Percentiles rank a stretch among this genome's conserved stretches.
phyloP scores from a whole-genome alignment of 306 rosid genomes.

The Rosa rugosa region DNA sequence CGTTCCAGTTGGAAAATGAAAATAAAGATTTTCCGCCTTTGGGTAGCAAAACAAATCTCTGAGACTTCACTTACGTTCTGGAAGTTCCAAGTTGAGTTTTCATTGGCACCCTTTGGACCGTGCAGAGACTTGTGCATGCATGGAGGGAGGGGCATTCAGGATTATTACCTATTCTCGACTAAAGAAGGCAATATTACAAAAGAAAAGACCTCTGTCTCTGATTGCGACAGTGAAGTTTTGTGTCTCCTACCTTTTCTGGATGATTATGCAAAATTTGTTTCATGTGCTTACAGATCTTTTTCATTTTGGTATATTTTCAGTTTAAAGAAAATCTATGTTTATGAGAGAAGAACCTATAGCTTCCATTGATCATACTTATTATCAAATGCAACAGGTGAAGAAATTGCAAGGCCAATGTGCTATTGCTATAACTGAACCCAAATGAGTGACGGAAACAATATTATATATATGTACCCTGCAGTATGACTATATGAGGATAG shows the following conservation, averaged over 20 bases:
- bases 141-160: neutral
- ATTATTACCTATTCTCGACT: neutral
- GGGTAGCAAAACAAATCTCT: neutral
- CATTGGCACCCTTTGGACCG: neutral
- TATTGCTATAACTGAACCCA: neutral
- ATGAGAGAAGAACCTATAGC: neutral
- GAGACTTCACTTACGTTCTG: neutral
- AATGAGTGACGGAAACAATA: too few relatives aligned
- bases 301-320: neutral
- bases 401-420: neutral
- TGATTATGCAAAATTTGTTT: neutral
- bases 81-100: neutral
- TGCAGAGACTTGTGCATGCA: neutral
- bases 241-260: neutral
- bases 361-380: neutral
- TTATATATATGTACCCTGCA: too few relatives aligned
- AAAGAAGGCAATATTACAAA: neutral
- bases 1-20: conserved; percentile 22
- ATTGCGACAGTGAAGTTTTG: neutral
- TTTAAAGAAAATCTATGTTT: neutral
- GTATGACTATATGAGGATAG: neutral
- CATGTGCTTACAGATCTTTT: neutral
- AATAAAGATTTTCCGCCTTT: conserved; percentile 29
- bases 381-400: neutral
- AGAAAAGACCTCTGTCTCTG: neutral